Base-by-base conservation (phyloP, 169 alveolate genomes). In the Amoebophrya sp. region DNA sequence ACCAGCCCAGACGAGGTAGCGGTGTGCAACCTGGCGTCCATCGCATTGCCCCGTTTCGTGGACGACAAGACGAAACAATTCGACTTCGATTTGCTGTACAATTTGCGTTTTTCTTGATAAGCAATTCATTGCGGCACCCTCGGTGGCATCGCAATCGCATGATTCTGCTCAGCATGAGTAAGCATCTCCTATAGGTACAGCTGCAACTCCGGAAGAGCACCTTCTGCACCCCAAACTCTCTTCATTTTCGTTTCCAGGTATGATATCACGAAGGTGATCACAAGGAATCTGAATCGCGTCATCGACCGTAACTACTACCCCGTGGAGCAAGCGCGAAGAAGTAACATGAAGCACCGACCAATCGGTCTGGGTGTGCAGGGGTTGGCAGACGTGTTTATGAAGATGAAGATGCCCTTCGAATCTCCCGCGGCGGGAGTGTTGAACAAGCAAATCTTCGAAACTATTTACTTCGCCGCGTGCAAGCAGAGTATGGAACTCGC, bases 11-110 rank as follows among this genome's bases (percentile, higher is more conserved):
- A 98, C 91, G 99, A 99, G 95, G 98, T 98, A 0, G 99, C 99
- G 38, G 99, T 98, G 40, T 99, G 99, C 94, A 99, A 99, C 95
- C 94, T 99, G 90, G 99, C 99, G 29, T 98, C 99, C n/a, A 96
- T 99, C 32, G 98, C 99, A 0, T 95, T 96, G 77, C 96, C 98
- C 54, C 95, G 94, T 94, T 97, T 94, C 92, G 97, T 96, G 83
- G 95, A 96, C 91, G 92, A 40, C 53, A 96, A 95, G 89, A 94
- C 92, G 23, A 40, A 89, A 55, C 92, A 93, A 14, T 97, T 95
- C 92, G 96, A 97, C 94, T 97, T 95, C 95, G 94, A 96, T 92
- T 93, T 95, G 90, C 94, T 97, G 39, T 95, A 96, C 92, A 96
- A 96, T n/a, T n/a, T n/a, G n/a, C n/a, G n/a, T n/a, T n/a, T n/a